These are phyloP conservation scores for Russula virescens DNA, from an alignment of 768 basidiomycete genomes.

Conservation along the genomic window DNA sequence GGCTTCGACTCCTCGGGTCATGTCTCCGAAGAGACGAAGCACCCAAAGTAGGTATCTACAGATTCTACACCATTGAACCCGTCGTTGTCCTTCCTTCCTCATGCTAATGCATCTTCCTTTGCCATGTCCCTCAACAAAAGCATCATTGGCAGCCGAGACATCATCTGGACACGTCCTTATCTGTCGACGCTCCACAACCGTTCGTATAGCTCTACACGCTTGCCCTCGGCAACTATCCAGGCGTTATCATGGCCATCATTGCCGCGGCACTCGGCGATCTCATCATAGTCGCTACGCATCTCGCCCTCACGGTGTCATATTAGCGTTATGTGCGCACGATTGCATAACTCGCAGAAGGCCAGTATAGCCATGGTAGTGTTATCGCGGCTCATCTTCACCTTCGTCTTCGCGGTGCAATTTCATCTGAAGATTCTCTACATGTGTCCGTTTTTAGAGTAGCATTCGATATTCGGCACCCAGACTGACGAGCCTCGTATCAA, in stretches of 20 bases:
- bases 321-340: too few relatives aligned
- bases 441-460: too few relatives aligned
- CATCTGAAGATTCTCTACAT: too few relatives aligned
- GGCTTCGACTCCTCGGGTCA: too few relatives aligned
- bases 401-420: too few relatives aligned
- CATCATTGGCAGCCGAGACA: too few relatives aligned
- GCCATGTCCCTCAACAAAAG: conserved; percentile 86
- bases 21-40: too few relatives aligned
- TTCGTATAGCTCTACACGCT: conserved; percentile 85
- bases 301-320: too few relatives aligned
- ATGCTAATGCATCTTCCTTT: conserved; percentile 52
- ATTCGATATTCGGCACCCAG: too few relatives aligned
- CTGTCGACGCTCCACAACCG: conserved; percentile 79
- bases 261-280: conserved; percentile 84
- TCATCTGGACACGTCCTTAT: conserved; percentile 66
- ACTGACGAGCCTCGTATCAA: too few relatives aligned
- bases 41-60: too few relatives aligned
- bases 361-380: conserved; percentile 87
- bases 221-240: conserved; percentile 73
- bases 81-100: neutral
- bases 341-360: conserved; percentile 52
- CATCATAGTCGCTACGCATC: conserved; percentile 53
- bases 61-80: conserved; percentile 47
- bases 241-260: conserved; percentile 83
- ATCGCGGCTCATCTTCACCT: conserved; percentile 83